phyloP scores from a whole-genome alignment of 2,329 filamentous ascomycete species.

The Juglanconis juglandina region DNA sequence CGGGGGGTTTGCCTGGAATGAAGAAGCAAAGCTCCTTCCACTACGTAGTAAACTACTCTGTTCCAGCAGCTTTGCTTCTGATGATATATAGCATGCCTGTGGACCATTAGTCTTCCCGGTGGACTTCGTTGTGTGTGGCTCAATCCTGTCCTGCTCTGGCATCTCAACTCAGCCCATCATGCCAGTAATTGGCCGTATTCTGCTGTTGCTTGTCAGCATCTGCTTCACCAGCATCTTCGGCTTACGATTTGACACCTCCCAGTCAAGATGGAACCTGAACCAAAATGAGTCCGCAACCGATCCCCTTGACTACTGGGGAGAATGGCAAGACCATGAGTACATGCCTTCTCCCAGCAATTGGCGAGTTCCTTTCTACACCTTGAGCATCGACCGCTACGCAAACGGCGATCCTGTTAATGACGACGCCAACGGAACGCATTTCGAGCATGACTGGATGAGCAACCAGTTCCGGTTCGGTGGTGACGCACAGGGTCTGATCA shows the following conservation, averaged over 20 bases:
- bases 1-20: too few relatives aligned
- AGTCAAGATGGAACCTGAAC: slow-evolving; percentile 15
- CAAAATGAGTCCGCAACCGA: slow-evolving; percentile 1
- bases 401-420: slow-evolving; percentile 62
- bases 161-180: too few relatives aligned
- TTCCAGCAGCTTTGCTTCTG: too few relatives aligned
- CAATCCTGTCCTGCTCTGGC: too few relatives aligned
- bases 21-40: too few relatives aligned
- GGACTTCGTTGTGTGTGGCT: too few relatives aligned
- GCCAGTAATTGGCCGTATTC: too few relatives aligned
- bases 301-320: slow-evolving; percentile 17
- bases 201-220: too few relatives aligned
- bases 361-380: slow-evolving; percentile 41
- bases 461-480: slow-evolving; percentile 62
- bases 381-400: slow-evolving; percentile 59
- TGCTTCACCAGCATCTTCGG: too few relatives aligned
- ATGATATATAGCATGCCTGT: too few relatives aligned
- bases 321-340: slow-evolving; percentile 14
- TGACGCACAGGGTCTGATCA: slow-evolving; percentile 51
- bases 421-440: slow-evolving; percentile 56
- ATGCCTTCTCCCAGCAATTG: slow-evolving; percentile 14
- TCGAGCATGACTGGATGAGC: slow-evolving; percentile 55
- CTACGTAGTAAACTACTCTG: too few relatives aligned
- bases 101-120: too few relatives aligned
- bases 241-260: slow-evolving; percentile 6